Percentiles rank a stretch among this genome's conserved stretches.
These are phyloP conservation scores for Stereocaulon alpinum DNA, from an alignment of 495 filamentous ascomycete genomes.

Conservation along the genomic window DNA sequence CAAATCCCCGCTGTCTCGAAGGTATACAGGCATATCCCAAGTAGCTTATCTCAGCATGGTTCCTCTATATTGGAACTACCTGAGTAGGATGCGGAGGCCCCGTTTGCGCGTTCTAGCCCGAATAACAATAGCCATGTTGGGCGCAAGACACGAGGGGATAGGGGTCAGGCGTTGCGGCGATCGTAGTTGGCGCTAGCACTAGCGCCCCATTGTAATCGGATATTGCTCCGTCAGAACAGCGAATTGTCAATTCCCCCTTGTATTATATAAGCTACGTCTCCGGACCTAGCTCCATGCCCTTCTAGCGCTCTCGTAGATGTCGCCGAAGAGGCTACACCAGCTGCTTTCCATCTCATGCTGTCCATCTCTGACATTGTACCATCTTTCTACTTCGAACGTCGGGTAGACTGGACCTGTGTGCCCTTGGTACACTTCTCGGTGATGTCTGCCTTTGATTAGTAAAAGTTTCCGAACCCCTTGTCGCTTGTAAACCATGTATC, in stretches of 20 bases:
- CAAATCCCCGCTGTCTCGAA: neutral
- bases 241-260: conserved; percentile 6
- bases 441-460: neutral
- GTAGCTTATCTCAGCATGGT: neutral
- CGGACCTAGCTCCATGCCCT: neutral
- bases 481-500: conserved; percentile 3
- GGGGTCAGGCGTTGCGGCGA: neutral
- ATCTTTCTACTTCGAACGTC: neutral
- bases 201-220: neutral
- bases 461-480: neutral
- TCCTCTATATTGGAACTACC: neutral
- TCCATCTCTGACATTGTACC: neutral
- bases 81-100: neutral
- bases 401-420: neutral
- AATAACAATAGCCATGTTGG: neutral
- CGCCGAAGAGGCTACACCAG: no score
- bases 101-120: neutral
- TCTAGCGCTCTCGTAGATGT: neutral
- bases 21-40: neutral
- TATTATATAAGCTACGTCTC: neutral
- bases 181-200: neutral
- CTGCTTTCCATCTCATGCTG: no score
- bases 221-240: neutral
- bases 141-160: neutral
- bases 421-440: neutral